phyloP scores from a whole-genome alignment of 805 yeast genomes.

The Lipomyces chichibuensis region DNA sequence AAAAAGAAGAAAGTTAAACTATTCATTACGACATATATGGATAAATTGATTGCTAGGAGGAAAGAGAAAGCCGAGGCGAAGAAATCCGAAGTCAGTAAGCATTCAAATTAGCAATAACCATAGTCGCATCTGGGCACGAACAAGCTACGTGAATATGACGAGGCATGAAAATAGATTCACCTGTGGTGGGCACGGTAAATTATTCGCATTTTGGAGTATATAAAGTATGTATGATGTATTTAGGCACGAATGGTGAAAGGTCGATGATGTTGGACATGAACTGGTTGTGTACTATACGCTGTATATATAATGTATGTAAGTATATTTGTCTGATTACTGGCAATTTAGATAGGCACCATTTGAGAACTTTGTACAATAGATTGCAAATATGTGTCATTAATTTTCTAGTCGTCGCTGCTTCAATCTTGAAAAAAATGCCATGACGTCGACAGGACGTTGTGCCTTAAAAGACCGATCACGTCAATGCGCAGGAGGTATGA shows the following conservation, averaged over 20 bases:
- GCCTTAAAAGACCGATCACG: too few species aligned
- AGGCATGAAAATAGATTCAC: neutral
- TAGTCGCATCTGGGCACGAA: neutral
- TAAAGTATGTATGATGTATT: slow-evolving; percentile 1
- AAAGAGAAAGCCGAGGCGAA: slow-evolving; percentile 4
- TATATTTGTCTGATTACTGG: neutral
- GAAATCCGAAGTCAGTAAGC: neutral
- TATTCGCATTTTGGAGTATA: neutral
- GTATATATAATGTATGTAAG: neutral
- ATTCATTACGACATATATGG: slow-evolving; percentile 68
- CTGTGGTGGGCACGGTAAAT: neutral
- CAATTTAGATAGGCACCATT: neutral
- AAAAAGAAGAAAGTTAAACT: slow-evolving; percentile 70
- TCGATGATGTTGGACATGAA: neutral
- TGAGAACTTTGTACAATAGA: neutral
- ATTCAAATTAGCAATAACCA: neutral
- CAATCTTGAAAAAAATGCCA: neutral
- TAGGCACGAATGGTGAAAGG: neutral
- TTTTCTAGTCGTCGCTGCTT: neutral
- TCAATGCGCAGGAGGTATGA: too few species aligned
- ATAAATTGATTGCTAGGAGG: slow-evolving; percentile 50
- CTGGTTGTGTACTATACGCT: neutral
- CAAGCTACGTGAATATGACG: neutral
- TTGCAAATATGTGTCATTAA: neutral
- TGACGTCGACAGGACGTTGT: too few species aligned